Base-by-base conservation (phyloP, 495 filamentous ascomycete species). In the Aspergillus kassunensis region DNA sequence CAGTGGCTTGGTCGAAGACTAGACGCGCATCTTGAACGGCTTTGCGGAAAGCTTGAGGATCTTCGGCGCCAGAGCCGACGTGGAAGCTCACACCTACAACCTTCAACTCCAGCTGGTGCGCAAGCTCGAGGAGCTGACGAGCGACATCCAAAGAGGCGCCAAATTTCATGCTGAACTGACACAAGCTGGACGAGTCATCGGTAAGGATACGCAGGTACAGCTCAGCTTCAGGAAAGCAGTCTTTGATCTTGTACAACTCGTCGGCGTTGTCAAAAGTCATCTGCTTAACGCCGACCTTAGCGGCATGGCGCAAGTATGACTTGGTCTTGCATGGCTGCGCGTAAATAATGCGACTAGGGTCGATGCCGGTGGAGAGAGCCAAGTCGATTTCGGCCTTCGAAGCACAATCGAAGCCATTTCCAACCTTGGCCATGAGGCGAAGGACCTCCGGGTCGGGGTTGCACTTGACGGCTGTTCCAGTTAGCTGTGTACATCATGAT, bases 191-290 rank as follows among this genome's bases (percentile, higher is more conserved):
- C 15, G 93, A 95, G 64, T 99, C 93, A 67, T 99, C 93, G 19
- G 93, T 97, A 54, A 90, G 72, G 65, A 99, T 97, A 54, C 93
- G 90, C 29, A 99, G 79, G 73, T 88, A 91, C 12, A 97, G 82
- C 71, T 96, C 88, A 29, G 93, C 93, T 19, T 82, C 84, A 10
- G 93, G 95, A 63, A 81, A 96, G 54, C 89, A 79, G 56, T 88
- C 83, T 65, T 95, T 92, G 70, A 95, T 93, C 79, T 99, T 97
- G 80, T 92, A 89, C 29, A 99, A 81, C 75, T 99, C 95, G 63
- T 97, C 93, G 56, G 90, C 83, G 60, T 97, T 97, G 76, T 99
- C 93, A 61, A 97, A 97, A 10, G 93, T 97, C 91, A 99, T 97
- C 77, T 96, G 90, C 75, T 89, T 95, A 61, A 99, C 92, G 53